Conservation (phyloP, 2,329 filamentous ascomycete species). For the Neofusicoccum ribis region DNA sequence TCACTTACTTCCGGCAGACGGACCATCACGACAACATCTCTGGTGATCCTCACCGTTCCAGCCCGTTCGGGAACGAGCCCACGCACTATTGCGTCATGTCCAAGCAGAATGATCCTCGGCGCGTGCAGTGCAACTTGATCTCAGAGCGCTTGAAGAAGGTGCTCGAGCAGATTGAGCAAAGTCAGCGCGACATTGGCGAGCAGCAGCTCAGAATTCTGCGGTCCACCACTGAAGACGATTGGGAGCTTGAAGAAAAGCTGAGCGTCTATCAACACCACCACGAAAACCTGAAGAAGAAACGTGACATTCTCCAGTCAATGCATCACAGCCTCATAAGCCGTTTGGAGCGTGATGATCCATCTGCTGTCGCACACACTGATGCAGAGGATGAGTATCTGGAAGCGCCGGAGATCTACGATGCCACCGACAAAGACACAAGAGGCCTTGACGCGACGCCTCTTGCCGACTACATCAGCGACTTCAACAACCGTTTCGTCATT, state of each 20-base stretch:
- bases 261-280: conserved; percentile 57
- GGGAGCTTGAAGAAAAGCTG: conserved; percentile 57
- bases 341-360: conserved; percentile 58
- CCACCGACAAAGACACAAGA: conserved; percentile 44
- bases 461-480: conserved; percentile 86
- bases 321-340: conserved; percentile 59
- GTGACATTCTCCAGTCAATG: conserved; percentile 60
- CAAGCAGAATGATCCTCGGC: conserved; percentile 68
- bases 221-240: conserved; percentile 50
- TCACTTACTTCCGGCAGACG: conserved; percentile 96
- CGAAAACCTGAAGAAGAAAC: conserved; percentile 57
- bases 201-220: conserved; percentile 65
- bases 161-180: conserved; percentile 73
- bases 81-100: conserved; percentile 97
- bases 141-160: conserved; percentile 77
- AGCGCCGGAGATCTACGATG: conserved; percentile 55
- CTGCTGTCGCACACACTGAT: conserved; percentile 39
- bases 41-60: conserved; percentile 78
- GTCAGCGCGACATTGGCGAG: conserved; percentile 71
- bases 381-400: conserved; percentile 49
- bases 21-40: conserved; percentile 81
- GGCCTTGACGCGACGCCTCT: conserved; percentile 67
- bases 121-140: conserved; percentile 84
- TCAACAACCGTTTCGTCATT: conserved; percentile 96
- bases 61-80: conserved; percentile 87